Base-by-base conservation (phyloP, 2,329 filamentous ascomycete species). In the Rosellinia necatrix region DNA sequence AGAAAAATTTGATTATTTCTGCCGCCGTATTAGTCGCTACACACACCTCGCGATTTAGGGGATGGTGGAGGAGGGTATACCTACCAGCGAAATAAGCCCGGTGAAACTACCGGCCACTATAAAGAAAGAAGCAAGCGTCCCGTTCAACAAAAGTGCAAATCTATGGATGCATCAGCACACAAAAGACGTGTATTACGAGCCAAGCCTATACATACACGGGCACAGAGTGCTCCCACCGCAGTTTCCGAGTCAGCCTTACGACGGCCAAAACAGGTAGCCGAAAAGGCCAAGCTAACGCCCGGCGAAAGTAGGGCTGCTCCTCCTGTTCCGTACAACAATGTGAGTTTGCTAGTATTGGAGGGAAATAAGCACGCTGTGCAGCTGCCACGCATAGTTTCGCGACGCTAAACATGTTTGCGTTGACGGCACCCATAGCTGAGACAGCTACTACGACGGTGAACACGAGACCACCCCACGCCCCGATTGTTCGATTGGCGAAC, bases 351-450 rank as follows among this genome's bases (percentile, higher is more conserved):
- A 69, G 49, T 27, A 66, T 48, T 17, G 56, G 56, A 43, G 67
- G 65, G 29, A 69, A 65, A 59, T 67, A 69, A 49, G 63, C 59
- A 56, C 68, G 66, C 49, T 66, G 63, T 34, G 64, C 67, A 24
- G 72, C 74, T 44, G 72, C 72, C 40, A 75, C 71, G 34, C 69
- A 74, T 29, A 79, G 68, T 58, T 74, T 73, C 32, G 75, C 72
- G 2, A 72, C 71, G 13, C 76, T 70, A 65, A 79, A 79, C 43
- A 77, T 67, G 53, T 76, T 78, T 53, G 73, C 72, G 35, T 75
- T 76, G 19, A 78, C 69, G 9, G 72, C 73, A 2, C 76, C 75
- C 49, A 73, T 71, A 49, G 73, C 74, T 21, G 74, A 76, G 15
- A 75, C 60, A 27, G 70, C 73, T 15, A 78, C 73, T 1, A 74